phyloP scores from a whole-genome alignment of 2,329 filamentous ascomycete species.

The Nothopassalora personata region DNA sequence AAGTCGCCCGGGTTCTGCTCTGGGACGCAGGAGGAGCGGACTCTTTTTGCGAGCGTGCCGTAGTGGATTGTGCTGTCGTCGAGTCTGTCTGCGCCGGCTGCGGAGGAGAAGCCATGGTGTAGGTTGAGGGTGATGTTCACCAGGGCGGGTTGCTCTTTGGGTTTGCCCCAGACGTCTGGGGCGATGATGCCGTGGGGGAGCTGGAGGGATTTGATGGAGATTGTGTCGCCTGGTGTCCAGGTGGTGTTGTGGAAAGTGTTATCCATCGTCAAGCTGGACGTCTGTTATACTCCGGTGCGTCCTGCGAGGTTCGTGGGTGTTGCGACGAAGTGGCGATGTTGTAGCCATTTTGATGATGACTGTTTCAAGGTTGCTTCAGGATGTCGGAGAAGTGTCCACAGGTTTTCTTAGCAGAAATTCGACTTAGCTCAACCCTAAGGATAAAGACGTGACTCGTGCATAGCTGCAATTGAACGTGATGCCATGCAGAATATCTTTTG shows the following conservation, averaged over 20 bases:
- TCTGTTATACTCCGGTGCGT: neutral
- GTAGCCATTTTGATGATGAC: neutral
- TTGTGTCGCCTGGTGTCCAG: conserved; percentile 21
- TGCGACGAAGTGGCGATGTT: neutral
- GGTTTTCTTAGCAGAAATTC: too few species aligned
- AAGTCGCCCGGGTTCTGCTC: conserved; percentile 23
- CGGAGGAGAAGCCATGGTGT: conserved; percentile 49
- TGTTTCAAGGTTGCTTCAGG: neutral
- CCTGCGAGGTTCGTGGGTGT: neutral
- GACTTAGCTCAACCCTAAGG: neutral
- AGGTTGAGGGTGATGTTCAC: conserved; percentile 59
- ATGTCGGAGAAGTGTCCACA: neutral
- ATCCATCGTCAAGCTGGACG: neutral
- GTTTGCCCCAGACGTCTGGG: conserved; percentile 64
- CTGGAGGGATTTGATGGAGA: conserved; percentile 60
- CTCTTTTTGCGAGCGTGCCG: conserved; percentile 61
- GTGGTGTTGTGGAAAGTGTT: neutral
- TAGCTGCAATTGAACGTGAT: neutral
- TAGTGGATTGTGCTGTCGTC: conserved; percentile 71
- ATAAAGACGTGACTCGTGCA: neutral
- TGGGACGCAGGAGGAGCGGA: conserved; percentile 33
- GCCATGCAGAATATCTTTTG: neutral
- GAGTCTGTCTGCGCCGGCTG: conserved; percentile 56
- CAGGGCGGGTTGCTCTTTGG: conserved; percentile 56
- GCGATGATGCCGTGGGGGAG: conserved; percentile 50